Evolutionary conservation across 2,329 filamentous ascomycete genomes (phyloP).

Genomic region (Cylindrodendrum hubeiense): DNA sequence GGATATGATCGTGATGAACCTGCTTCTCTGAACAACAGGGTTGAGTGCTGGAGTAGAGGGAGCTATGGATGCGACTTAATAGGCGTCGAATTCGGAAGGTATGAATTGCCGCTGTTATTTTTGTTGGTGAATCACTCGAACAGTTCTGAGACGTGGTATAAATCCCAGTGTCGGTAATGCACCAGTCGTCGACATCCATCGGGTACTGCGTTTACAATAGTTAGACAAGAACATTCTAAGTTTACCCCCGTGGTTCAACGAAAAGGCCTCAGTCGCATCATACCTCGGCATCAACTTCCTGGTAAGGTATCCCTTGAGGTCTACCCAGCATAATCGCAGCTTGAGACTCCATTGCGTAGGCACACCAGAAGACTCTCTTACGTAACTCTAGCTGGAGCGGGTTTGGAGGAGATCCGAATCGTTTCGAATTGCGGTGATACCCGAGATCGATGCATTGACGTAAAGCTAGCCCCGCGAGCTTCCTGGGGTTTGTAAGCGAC

Average conservation of each 20-base stretch:
- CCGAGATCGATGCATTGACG: conserved; percentile 31
- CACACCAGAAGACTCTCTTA: conserved; percentile 25
- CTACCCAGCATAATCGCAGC: conserved; percentile 18
- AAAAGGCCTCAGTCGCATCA: neutral
- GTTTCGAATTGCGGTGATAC: conserved; percentile 19
- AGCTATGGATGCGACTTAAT: conserved; percentile 11
- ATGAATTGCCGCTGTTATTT: neutral
- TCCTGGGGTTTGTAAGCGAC: conserved; percentile 7
- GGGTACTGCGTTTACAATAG: neutral
- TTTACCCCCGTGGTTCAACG: neutral
- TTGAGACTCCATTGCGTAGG: conserved; percentile 14
- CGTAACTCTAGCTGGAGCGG: conserved; percentile 18
- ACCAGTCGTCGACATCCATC: conserved; percentile 3
- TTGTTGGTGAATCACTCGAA: neutral
- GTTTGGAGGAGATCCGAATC: neutral
- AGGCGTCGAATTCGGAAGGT: neutral
- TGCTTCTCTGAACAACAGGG: neutral
- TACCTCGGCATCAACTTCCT: conserved; percentile 17
- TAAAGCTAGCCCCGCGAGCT: conserved; percentile 20
- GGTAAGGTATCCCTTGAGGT: conserved; percentile 3
- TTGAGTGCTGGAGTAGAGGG: conserved; percentile 7
- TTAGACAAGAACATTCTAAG: neutral
- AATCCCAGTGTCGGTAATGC: neutral
- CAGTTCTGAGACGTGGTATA: neutral
- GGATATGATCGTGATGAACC: neutral